phyloP scores from a whole-genome alignment of 305 asterid genomes.

The Striga hermonthica region DNA sequence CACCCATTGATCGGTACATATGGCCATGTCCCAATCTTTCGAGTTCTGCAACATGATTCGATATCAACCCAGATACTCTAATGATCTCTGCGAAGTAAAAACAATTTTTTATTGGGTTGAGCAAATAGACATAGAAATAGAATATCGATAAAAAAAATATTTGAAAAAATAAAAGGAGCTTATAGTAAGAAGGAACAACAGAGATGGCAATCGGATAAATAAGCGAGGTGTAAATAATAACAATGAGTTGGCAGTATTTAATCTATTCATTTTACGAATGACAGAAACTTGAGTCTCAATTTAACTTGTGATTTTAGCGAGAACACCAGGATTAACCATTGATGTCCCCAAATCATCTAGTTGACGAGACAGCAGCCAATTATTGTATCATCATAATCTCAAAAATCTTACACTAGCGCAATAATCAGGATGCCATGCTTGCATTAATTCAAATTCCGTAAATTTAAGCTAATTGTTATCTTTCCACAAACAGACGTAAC shows the following conservation, averaged over 20 bases:
- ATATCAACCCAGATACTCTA: slow-evolving; percentile 45
- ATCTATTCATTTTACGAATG: slow-evolving; percentile 9
- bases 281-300: background rate
- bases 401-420: background rate
- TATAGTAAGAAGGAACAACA: background rate
- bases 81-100: slow-evolving; percentile 50
- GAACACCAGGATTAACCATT: slow-evolving; percentile 6
- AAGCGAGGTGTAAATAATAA: background rate
- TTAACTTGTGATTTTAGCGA: slow-evolving; percentile 1
- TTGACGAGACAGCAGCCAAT: slow-evolving; percentile 6
- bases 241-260: slow-evolving; percentile 16
- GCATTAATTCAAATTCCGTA: background rate
- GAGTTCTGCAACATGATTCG: slow-evolving; percentile 47
- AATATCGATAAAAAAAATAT: background rate
- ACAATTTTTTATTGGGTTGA: background rate
- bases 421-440: background rate
- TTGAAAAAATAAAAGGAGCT: slow-evolving; percentile 1
- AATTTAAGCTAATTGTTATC: background rate
- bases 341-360: background rate
- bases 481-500: background rate
- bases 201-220: slow-evolving; percentile 16
- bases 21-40: slow-evolving; percentile 58
- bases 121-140: slow-evolving; percentile 9
- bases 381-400: background rate
- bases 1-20: slow-evolving; percentile 48